These are phyloP conservation scores for Hebeloma cylindrosporum DNA, from an alignment of 768 basidiomycete species.

Conservation along the genomic window DNA sequence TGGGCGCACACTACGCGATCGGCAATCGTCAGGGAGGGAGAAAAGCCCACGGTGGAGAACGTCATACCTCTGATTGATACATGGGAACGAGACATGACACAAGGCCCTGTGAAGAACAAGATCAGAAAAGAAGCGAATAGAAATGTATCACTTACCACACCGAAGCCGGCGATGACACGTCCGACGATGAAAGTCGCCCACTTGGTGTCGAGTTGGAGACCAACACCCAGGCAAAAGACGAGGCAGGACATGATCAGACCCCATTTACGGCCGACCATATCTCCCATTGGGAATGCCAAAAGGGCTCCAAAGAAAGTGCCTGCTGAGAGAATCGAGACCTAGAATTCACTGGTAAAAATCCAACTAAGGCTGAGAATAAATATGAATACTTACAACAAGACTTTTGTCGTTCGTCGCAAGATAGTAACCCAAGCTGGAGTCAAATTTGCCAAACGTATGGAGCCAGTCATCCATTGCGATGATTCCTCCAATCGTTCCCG, in stretches of 20 bases:
- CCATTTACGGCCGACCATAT: conserved; percentile 47
- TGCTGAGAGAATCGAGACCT: conserved; percentile 68
- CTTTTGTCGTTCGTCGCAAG: conserved; percentile 49
- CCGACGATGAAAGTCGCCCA: conserved; percentile 25
- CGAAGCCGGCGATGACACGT: conserved; percentile 66
- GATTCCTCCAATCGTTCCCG: conserved; percentile 78
- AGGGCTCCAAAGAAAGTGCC: conserved; percentile 84
- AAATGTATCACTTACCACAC: conserved; percentile 42
- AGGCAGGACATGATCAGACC: conserved; percentile 63
- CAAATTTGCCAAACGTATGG: conserved; percentile 42
- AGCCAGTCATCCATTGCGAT: conserved; percentile 63
- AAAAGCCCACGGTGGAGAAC: not conserved
- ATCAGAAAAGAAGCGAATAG: not conserved
- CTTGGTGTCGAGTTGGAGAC: conserved; percentile 57
- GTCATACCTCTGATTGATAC: conserved; percentile 40
- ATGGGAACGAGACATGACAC: conserved; percentile 61
- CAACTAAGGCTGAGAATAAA: no score
- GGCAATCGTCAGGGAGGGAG: not conserved
- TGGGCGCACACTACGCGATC: conserved; percentile 47
- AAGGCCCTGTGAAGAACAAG: conserved; percentile 40
- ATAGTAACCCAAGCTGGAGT: conserved; percentile 20
- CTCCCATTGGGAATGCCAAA: conserved; percentile 38
- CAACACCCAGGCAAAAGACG: conserved; percentile 60
- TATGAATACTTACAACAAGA: conserved; percentile 30
- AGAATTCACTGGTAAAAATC: not conserved